Base-by-base conservation (phyloP, 225 moss, liverwort and hornwort species). In the Pseudisothecium myosuroides region DNA sequence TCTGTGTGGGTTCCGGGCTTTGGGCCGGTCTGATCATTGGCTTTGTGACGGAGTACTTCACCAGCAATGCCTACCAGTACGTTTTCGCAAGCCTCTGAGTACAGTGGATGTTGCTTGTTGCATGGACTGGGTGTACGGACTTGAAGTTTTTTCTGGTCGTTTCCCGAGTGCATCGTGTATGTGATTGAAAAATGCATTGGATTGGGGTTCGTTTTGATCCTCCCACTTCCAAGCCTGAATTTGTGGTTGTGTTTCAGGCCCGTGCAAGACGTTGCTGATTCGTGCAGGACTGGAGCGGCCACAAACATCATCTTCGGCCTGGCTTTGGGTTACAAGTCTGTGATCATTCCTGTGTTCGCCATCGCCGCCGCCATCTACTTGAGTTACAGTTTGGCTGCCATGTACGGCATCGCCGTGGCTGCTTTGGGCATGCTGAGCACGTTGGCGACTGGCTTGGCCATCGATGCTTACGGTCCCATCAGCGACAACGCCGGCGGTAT, bases 401-500 rank as follows among this genome's bases (percentile, higher is more conserved):
- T 96, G 95, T 96, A 95, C 90, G 96, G 95, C 55, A 96, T 95
- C 47, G 95, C 94, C 34, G 93, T 95, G 31, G 96, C 93, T 39
- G 95, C 96, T 7, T 88, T 96, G 69, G 96, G 96, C 24, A 96
- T 96, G 95, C 81, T 96, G 83, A 94, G 95, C 85, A 96, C 96
- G n/a, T 80, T 95, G 65, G 94, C 95, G n/a, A 95, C 94, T 11
- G 96, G 95, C 1, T 87, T 96, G 60, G 94, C 95, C 26, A 96
- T 96, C 54, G 95, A 96, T 18, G 95, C 94, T 0, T 96, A 95
- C 69, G 96, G 96, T 47, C 95, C 96, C 81, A 96, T 96, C 89
- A 92, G 94, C 88, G 96, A 96, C 92, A 96, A 96, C 90, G 96
- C 95, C 5, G 95, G 95, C 88, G 95, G 96, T 28, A 96, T 96